phyloP scores from a whole-genome alignment of 331 rosid species.

The Malus hybrid region DNA sequence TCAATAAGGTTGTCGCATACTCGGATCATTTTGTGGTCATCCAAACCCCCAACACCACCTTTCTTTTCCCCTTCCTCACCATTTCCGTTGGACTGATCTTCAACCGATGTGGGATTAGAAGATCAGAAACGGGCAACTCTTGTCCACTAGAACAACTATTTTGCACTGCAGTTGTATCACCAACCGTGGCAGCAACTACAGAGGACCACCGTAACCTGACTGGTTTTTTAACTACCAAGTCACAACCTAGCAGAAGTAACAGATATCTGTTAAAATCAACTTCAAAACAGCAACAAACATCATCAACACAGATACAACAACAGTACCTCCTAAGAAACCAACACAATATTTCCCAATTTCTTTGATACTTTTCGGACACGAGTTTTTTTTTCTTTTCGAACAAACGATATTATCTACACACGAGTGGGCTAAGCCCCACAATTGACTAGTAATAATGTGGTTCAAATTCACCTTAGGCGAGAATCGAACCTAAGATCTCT shows the following conservation, averaged over 20 bases:
- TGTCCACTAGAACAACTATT: constrained; percentile 19
- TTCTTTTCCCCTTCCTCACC: constrained; percentile 17
- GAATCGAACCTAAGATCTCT: too few species aligned
- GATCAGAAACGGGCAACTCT: constrained; percentile 20
- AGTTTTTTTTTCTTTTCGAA: neutral
- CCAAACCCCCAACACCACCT: constrained; percentile 23
- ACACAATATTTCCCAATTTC: neutral
- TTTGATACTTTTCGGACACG: neutral
- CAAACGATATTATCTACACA: too few species aligned
- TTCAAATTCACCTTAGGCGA: too few species aligned
- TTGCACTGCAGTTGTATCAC: constrained; percentile 17
- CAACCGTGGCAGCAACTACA: constrained; percentile 17
- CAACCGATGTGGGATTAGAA: constrained; percentile 1
- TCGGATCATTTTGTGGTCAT: constrained; percentile 37
- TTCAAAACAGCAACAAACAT: neutral
- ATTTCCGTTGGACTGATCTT: constrained; percentile 5
- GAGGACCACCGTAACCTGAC: constrained; percentile 21
- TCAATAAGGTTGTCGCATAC: constrained; percentile 81
- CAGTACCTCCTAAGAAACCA: neutral
- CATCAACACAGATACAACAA: neutral
- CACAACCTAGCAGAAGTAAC: constrained; percentile 28
- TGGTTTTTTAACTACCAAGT: constrained; percentile 18
- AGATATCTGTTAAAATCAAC: neutral
- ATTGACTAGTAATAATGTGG: too few species aligned
- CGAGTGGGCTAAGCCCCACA: too few species aligned